Evolutionary conservation across 192 early-diverging fungal genomes (phyloP).

Genomic region (Radiomyces spectabilis): DNA sequence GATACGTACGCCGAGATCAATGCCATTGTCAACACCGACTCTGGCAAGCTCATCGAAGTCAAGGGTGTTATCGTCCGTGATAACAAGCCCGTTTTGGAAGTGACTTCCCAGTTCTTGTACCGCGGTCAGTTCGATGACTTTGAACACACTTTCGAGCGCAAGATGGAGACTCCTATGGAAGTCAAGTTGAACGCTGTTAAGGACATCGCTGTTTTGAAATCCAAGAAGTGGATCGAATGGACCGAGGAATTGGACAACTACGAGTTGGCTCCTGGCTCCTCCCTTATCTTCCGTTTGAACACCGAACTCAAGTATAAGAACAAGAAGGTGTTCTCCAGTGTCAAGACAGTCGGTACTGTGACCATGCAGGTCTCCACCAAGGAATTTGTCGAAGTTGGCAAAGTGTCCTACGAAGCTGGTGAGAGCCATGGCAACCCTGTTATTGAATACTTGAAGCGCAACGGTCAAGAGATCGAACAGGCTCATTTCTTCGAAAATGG

Average conservation of each 20-base stretch:
- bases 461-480: slow-evolving; percentile 82
- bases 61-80: slow-evolving; percentile 70
- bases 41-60: slow-evolving; percentile 90
- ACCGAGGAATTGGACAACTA: slow-evolving; percentile 46
- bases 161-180: slow-evolving; percentile 72
- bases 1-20: slow-evolving; percentile 77
- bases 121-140: slow-evolving; percentile 85
- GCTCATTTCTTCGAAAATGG: slow-evolving; percentile 84
- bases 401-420: slow-evolving; percentile 67
- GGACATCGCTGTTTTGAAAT: slow-evolving; percentile 84
- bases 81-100: slow-evolving; percentile 74
- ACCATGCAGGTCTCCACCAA: slow-evolving; percentile 74
- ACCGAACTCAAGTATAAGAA: slow-evolving; percentile 56
- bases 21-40: slow-evolving; percentile 80
- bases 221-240: slow-evolving; percentile 87
- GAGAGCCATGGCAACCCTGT: slow-evolving; percentile 84
- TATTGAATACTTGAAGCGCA: slow-evolving; percentile 79
- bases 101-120: slow-evolving; percentile 88
- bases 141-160: slow-evolving; percentile 80
- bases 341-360: slow-evolving; percentile 70
- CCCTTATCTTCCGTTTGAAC: slow-evolving; percentile 71
- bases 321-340: slow-evolving; percentile 54
- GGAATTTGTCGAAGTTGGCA: slow-evolving; percentile 77
- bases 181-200: slow-evolving; percentile 64
- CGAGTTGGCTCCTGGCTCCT: slow-evolving; percentile 55